Evolutionary conservation across 805 yeast species (phyloP), one percentile per base, ranked within the genome.

Genomic region (Metschnikowia colocasiae): DNA sequence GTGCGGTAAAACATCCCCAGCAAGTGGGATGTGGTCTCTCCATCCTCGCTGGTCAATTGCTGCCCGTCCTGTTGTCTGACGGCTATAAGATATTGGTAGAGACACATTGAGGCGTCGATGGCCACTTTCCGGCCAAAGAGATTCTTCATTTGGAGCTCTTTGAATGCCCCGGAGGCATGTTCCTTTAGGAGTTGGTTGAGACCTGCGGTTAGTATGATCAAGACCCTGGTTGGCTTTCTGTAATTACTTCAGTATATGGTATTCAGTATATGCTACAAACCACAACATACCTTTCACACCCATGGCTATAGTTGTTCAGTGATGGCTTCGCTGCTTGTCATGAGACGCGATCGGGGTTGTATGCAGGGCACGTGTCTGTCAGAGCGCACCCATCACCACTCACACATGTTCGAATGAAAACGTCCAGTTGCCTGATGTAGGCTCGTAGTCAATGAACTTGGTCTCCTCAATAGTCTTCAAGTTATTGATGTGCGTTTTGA

Each of bases 1-100:
- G 99, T 94, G 51, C 99, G 75, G 66, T 94, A 92, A 64, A 94
- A 94, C 78, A 94, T 87, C 2, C 99, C 99, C 85, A 91, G 90
- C 48, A 94, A 65, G 64, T 94, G 99, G 0, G 97, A 87, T 0
- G 87, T 73, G 1, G 97, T 92, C 53, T 89, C 96, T 37, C 99
- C 99, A 16, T 80, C 80, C 33, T 87, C 96, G 53, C 81, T 85
- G 20, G 94, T 83, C 60, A 94, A 74, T 62, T 90, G 95, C 52
- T 82, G 89, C n/a, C 99, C 99, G 60, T 94, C 98, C 48, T 86
- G 90, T 58, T 92, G 98, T 61, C 99, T 79, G 4, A 94, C 99
- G 0, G 98, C 97, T 60, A 94, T 91, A 41, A 94, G 74, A 61
- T 92, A 94, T 67, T 94, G 99, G 63, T 94, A 94, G 34, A 94